Base-by-base conservation (phyloP, 2,329 filamentous ascomycete species). In the Akanthomyces uredinophilus region DNA sequence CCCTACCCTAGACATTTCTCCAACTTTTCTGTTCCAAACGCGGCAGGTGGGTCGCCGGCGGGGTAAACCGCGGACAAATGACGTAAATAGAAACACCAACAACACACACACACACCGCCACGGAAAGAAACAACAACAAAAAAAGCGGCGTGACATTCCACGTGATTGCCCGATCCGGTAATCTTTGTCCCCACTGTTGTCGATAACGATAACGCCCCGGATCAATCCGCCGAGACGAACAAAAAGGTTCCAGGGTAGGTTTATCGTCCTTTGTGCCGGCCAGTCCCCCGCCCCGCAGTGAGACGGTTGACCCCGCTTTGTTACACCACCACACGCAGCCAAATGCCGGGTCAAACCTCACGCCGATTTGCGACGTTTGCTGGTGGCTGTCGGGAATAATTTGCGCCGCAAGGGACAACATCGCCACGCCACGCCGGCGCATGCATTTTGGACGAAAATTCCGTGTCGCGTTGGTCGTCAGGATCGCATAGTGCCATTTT, bases 151-250 rank as follows among this genome's bases (percentile, higher is more conserved):
- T 46, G 49, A 47, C 20, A 8, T 46, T 24, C 14, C 57, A 60
- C 57, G 57, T 60, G 57, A 60, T 37, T 52, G n/a, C 57, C 57
- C n/a, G 49, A 60, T 53, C 37, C 5, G 57, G 57, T 27, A 53
- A 52, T 60, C 18, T 16, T 13, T n/a, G 14, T 22, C n/a, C 39
- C 39, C 37, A 18, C 41, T 22, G 32, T 60, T 60, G 49, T 60
- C 49, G 57, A 60, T 60, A 60, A 60, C 57, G 57, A 60, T 60
- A 60, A 60, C 57, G 16, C 22, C 57, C 57, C 57, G 57, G 57
- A 60, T 60, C 57, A 60, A 60, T 49, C 57, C 57, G 57, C 39
- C 32, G 2, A n/a, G 6, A 10, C 41, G 14, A 11, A 32, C 20
- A 32, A 32, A 51, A 52, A 55, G 39, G 39, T 44, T 46, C 32